A percentile compares a stretch with the other conserved stretches of the same genome.
These are phyloP conservation scores for Endogone sp. DNA, from an alignment of 192 early-diverging fungal genomes.

Conservation along the genomic window DNA sequence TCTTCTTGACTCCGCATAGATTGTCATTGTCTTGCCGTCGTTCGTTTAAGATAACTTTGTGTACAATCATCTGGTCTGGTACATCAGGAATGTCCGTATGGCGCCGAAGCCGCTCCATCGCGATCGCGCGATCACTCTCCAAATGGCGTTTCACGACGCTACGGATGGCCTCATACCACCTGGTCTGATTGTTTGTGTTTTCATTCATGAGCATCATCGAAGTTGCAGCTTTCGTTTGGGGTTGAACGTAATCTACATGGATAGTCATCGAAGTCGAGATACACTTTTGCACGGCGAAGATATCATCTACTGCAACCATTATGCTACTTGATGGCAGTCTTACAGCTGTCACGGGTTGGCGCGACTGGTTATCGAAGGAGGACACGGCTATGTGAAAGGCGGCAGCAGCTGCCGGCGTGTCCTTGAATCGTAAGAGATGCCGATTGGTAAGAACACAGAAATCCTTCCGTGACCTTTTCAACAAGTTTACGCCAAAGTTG, in stretches of 20 bases:
- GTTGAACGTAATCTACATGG: constrained; percentile 23
- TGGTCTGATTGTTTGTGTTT: constrained; percentile 5
- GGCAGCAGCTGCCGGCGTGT: constrained; percentile 10
- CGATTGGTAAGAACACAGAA: constrained; percentile 27
- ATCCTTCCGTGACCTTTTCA: constrained; percentile 6
- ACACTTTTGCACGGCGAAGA: constrained; percentile 18
- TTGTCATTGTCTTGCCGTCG: constrained; percentile 3
- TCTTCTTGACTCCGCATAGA: constrained; percentile 8
- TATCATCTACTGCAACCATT: constrained; percentile 2
- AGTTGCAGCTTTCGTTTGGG: constrained; percentile 3
- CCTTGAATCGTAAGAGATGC: constrained; percentile 20
- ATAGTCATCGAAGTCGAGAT: constrained; percentile 6
- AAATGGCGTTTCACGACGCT: constrained; percentile 1
- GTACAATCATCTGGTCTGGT: constrained; percentile 13
- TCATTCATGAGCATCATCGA: constrained; percentile 8
- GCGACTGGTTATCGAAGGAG: neutral
- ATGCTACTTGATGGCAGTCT: constrained; percentile 6
- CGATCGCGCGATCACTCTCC: neutral
- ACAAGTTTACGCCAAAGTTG: neutral
- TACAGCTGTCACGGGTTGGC: neutral
- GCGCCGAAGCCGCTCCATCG: constrained; percentile 11
- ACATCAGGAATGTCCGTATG: constrained; percentile 17
- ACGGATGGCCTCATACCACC: constrained; percentile 20
- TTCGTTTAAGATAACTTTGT: constrained; percentile 19
- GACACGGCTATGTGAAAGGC: constrained; percentile 10